These are phyloP conservation scores for Penicillium parvum DNA, from an alignment of 495 filamentous ascomycete genomes.

Conservation along the genomic window DNA sequence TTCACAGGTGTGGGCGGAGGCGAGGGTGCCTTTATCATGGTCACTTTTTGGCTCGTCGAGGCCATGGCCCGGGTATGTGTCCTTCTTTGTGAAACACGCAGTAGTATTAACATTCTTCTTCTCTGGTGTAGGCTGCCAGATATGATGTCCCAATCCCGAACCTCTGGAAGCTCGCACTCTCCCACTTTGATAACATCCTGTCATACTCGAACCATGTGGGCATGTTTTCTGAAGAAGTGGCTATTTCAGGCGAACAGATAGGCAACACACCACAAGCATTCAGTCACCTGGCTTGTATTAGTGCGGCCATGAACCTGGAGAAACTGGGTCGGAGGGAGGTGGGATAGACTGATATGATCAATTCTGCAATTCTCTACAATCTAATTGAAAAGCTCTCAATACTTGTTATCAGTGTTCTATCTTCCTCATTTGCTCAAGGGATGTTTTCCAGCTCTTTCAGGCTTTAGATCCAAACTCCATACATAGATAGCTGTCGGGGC, in stretches of 20 bases:
- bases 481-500: too few relatives aligned
- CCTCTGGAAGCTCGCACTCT: constrained; percentile 58
- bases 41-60: constrained; percentile 74
- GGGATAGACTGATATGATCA: neutral
- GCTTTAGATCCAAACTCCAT: too few relatives aligned
- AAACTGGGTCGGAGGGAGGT: constrained; percentile 12
- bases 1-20: constrained; percentile 61
- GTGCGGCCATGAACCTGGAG: constrained; percentile 68
- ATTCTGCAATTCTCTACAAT: neutral
- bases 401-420: too few relatives aligned
- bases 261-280: constrained; percentile 75
- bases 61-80: constrained; percentile 60
- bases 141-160: constrained; percentile 59
- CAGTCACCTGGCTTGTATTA: constrained; percentile 66
- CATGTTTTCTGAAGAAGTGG: constrained; percentile 75
- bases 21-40: constrained; percentile 76
- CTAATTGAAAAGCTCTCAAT: too few relatives aligned
- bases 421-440: neutral
- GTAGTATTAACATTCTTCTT: neutral
- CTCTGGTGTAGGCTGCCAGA: constrained; percentile 23
- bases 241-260: constrained; percentile 64
- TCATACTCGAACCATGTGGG: constrained; percentile 66
- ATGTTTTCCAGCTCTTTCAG: too few relatives aligned
- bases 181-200: constrained; percentile 70
- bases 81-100: neutral